Base-by-base conservation (phyloP, 2,329 filamentous ascomycete species). In the Hypoxylon sp. region DNA sequence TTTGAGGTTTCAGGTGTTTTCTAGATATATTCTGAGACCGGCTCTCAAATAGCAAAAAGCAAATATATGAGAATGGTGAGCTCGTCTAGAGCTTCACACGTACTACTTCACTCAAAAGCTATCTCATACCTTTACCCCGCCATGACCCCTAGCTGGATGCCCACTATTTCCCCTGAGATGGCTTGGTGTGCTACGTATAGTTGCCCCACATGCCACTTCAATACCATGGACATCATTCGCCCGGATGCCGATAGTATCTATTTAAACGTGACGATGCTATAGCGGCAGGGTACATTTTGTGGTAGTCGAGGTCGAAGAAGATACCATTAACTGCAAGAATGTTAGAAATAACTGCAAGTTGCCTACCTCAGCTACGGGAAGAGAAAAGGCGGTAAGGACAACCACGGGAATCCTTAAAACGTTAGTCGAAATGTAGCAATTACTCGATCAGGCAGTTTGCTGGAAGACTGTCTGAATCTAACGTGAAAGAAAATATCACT, bases 91-190 rank as follows among this genome's bases (percentile, higher is more conserved):
- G 62, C 62, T 65, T 62, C 61, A 55, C 45, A 29, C 45, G 7
- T 27, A 14, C 32, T 32, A 46, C 30, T 47, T 25, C 19, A 30
- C 60, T 34, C 41, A 39, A 47, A 34, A 47, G 39, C 61, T 58
- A 47, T 53, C 46, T 61, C 45, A 32, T 46, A 50, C 59, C 45
- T 63, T 70, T 70, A 70, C 67, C 67, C 67, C 67, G 67, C 67
- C 64, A 68, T 56, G 25, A 39, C 34, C 30, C 46, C 60, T 54
- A 61, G 48, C 56, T 45, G 16, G 43, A 67, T 39, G 51, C 52
- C 67, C 64, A 65, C 65, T 65, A 69, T 67, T 67, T 63, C 67
- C 67, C 67, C 67, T 67, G 67, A 67, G 51, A 64, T 37, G 19
- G 32, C 21, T 25, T 61, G 55, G 48, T 29, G 12, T 41, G 14